Conservation (phyloP, 805 yeast species). For the Priceomyces castillae region DNA sequence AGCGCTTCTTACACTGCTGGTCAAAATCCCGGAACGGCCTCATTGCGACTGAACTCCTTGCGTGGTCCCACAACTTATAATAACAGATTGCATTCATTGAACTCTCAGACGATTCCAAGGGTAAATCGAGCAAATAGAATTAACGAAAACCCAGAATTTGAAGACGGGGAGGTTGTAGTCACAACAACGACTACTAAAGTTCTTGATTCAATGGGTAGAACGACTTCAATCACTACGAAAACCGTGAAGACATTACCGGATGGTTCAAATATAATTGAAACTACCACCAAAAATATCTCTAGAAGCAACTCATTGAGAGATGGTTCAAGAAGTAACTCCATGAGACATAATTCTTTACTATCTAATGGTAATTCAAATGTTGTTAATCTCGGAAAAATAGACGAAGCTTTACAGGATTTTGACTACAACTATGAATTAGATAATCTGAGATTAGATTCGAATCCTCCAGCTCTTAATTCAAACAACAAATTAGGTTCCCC, state of each 20-base stretch:
- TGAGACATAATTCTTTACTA: constrained; percentile 18
- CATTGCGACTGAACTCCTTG: constrained; percentile 6
- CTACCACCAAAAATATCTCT: constrained; percentile 40
- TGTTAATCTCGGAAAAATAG: constrained; percentile 35
- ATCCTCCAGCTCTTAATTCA: neutral
- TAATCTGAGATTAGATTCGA: constrained; percentile 9
- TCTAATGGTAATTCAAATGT: constrained; percentile 13
- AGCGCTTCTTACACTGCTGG: constrained; percentile 38
- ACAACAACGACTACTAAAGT: constrained; percentile 45
- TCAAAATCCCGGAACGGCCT: constrained; percentile 13
- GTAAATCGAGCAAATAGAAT: constrained; percentile 7
- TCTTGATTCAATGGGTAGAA: constrained; percentile 38
- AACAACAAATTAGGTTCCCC: constrained; percentile 7
- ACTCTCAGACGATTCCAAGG: constrained; percentile 7
- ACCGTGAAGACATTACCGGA: constrained; percentile 27
- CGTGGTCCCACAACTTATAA: neutral
- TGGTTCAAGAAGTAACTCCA: constrained; percentile 32
- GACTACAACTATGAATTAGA: constrained; percentile 42
- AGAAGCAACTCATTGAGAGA: constrained; percentile 27
- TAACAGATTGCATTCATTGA: constrained; percentile 12
- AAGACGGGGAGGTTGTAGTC: constrained; percentile 23
- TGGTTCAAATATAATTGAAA: constrained; percentile 43
- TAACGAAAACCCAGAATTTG: constrained; percentile 14
- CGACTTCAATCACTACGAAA: constrained; percentile 16
- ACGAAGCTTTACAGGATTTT: constrained; percentile 42